Percentiles rank a stretch among this genome's conserved stretches.
phyloP scores from a whole-genome alignment of 768 basidiomycete genomes.

The Lactarius evosmus region DNA sequence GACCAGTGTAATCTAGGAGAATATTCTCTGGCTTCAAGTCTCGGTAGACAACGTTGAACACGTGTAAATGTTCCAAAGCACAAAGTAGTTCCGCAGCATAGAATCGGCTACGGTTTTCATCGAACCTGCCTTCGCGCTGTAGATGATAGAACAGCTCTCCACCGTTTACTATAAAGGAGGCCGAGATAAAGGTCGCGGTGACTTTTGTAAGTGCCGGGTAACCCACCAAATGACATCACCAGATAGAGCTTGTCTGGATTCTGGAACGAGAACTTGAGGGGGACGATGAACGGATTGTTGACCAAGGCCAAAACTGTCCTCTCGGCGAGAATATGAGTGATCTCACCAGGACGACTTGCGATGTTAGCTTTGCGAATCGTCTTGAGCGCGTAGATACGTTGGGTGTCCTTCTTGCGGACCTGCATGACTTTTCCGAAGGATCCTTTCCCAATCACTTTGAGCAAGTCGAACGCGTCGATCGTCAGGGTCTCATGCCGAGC shows the following conservation, averaged over 20 bases:
- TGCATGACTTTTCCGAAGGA: slow-evolving; percentile 99
- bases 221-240: slow-evolving; percentile 90
- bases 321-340: slow-evolving; percentile 97
- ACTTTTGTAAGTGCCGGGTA: neutral
- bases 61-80: slow-evolving; percentile 92
- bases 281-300: slow-evolving; percentile 98
- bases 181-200: neutral
- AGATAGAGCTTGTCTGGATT: slow-evolving; percentile 96
- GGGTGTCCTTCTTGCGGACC: slow-evolving; percentile 97
- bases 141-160: slow-evolving; percentile 98
- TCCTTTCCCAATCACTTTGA: slow-evolving; percentile 98
- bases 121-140: slow-evolving; percentile 95
- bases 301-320: slow-evolving; percentile 95
- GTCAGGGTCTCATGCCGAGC: slow-evolving; percentile 78
- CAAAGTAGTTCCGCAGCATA: slow-evolving; percentile 97
- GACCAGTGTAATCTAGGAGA: slow-evolving; percentile 93
- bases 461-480: slow-evolving; percentile 95
- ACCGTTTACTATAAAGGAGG: slow-evolving; percentile 68
- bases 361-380: slow-evolving; percentile 98
- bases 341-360: slow-evolving; percentile 92
- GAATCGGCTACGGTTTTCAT: slow-evolving; percentile 89
- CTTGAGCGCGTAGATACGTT: slow-evolving; percentile 96
- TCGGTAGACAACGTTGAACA: slow-evolving; percentile 98
- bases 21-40: slow-evolving; percentile 99
- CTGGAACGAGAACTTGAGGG: slow-evolving; percentile 98